phyloP scores from a whole-genome alignment of 192 early-diverging fungal genomes.

The Umbelopsis vinacea region DNA sequence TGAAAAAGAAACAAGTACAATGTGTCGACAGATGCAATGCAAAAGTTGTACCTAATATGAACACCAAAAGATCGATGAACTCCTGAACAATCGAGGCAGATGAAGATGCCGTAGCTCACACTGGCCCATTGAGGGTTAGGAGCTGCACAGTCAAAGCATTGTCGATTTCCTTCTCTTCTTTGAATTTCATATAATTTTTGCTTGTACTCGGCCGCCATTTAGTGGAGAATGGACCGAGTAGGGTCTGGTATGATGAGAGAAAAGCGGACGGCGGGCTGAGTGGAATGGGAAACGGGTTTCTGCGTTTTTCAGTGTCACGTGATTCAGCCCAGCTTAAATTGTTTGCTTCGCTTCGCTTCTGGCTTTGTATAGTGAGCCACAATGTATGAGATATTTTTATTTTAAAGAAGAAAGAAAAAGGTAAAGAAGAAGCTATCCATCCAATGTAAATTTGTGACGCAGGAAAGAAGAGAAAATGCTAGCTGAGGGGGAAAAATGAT shows the following conservation, averaged over 20 bases:
- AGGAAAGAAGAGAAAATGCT: constrained; percentile 4
- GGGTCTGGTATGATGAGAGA: constrained; percentile 20
- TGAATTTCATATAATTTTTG: constrained; percentile 65
- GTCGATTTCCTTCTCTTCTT: constrained; percentile 58
- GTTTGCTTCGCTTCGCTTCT: no score
- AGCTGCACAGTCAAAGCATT: constrained; percentile 90
- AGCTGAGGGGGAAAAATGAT: constrained; percentile 10
- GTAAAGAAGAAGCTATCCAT: not conserved
- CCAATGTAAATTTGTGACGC: not conserved
- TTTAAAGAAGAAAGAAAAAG: no score
- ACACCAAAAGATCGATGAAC: constrained; percentile 86
- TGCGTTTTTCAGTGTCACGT: no score
- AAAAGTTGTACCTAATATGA: constrained; percentile 62
- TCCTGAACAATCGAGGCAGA: constrained; percentile 94
- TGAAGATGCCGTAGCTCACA: constrained; percentile 93
- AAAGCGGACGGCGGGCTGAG: not conserved
- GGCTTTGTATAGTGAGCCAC: not conserved
- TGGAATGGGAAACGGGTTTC: constrained; percentile 4
- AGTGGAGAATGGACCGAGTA: not conserved
- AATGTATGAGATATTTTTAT: not conserved
- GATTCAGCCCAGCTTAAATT: no score
- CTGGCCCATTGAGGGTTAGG: constrained; percentile 90
- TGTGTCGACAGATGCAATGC: not conserved
- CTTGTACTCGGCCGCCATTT: constrained; percentile 58
- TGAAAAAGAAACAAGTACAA: not conserved